phyloP scores from a whole-genome alignment of 1,139 yeast species.

The Lodderomyces beijingensis region DNA sequence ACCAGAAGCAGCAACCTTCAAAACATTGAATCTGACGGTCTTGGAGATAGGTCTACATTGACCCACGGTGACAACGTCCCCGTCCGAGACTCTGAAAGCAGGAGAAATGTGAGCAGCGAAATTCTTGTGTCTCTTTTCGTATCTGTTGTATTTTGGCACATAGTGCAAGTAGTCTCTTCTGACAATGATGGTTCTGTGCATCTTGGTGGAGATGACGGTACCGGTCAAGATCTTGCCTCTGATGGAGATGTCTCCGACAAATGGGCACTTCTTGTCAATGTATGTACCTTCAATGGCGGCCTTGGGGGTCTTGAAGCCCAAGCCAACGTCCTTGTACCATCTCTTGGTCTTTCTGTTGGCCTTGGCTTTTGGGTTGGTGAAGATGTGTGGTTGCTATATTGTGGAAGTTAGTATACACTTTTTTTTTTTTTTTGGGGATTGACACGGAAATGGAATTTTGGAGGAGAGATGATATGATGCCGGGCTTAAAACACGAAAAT shows the following conservation, averaged over 20 bases:
- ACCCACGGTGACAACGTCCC: constrained; percentile 99
- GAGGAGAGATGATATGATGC: no score
- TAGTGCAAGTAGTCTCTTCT: constrained; percentile 99
- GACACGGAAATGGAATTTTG: not conserved
- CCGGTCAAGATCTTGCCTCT: constrained; percentile 99
- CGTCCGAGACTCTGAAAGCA: constrained; percentile 99
- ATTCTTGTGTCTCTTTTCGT: constrained; percentile 99
- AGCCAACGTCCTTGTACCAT: constrained; percentile 99
- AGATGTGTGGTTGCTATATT: constrained; percentile 97
- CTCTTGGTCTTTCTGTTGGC: constrained; percentile 99
- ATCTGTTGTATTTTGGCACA: constrained; percentile 99
- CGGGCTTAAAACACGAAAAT: not conserved
- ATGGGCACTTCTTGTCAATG: constrained; percentile 99
- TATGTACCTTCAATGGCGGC: constrained; percentile 97
- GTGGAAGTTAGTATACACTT: constrained; percentile 35
- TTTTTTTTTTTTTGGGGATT: no score
- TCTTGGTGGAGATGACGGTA: constrained; percentile 99
- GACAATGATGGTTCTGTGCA: constrained; percentile 99
- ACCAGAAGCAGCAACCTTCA: constrained; percentile 88
- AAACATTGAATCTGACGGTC: constrained; percentile 99
- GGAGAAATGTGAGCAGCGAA: constrained; percentile 99
- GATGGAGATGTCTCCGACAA: constrained; percentile 93
- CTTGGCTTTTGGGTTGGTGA: constrained; percentile 99
- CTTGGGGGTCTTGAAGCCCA: constrained; percentile 99
- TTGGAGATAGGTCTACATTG: constrained; percentile 99